phyloP scores from a whole-genome alignment of 352 stramenopile genomes.

The Pythium phragmitis region DNA sequence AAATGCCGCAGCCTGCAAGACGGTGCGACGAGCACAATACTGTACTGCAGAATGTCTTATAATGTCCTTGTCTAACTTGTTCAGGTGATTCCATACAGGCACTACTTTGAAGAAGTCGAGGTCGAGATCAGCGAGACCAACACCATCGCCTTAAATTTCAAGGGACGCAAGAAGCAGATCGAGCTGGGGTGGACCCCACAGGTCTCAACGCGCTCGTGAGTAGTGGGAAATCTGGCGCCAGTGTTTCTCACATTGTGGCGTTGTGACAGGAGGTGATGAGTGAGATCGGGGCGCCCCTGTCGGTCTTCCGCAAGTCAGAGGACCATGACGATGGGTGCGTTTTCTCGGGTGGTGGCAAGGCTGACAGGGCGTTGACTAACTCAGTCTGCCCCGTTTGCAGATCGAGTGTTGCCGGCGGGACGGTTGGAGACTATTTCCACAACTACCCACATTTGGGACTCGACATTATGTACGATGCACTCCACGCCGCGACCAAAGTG shows the following conservation, averaged over 20 bases:
- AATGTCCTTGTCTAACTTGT: not conserved
- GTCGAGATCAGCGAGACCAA: slow-evolving; percentile 46
- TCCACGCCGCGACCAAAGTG: slow-evolving; percentile 70
- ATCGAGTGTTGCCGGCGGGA: slow-evolving; percentile 48
- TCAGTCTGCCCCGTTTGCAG: slow-evolving; percentile 17
- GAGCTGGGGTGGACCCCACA: slow-evolving; percentile 79
- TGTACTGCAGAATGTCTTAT: not conserved
- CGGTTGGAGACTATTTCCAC: slow-evolving; percentile 78
- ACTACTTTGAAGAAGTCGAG: slow-evolving; percentile 76
- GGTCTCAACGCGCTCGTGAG: slow-evolving; percentile 30
- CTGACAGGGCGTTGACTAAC: not conserved
- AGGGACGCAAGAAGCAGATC: slow-evolving; percentile 60
- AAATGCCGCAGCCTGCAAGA: slow-evolving; percentile 42
- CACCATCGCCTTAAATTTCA: slow-evolving; percentile 47
- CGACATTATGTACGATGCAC: slow-evolving; percentile 73
- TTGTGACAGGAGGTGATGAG: slow-evolving; percentile 62
- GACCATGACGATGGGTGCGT: slow-evolving; percentile 63
- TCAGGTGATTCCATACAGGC: slow-evolving; percentile 25
- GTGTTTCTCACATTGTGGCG: not conserved
- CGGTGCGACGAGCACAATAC: slow-evolving; percentile 29
- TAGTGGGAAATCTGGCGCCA: not conserved
- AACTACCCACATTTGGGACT: slow-evolving; percentile 83
- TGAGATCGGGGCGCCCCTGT: slow-evolving; percentile 69
- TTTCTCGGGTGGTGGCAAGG: not conserved
- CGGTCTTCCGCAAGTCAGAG: slow-evolving; percentile 76